phyloP scores from a whole-genome alignment of 768 basidiomycete genomes.

The Nevesoporus exiguus region DNA sequence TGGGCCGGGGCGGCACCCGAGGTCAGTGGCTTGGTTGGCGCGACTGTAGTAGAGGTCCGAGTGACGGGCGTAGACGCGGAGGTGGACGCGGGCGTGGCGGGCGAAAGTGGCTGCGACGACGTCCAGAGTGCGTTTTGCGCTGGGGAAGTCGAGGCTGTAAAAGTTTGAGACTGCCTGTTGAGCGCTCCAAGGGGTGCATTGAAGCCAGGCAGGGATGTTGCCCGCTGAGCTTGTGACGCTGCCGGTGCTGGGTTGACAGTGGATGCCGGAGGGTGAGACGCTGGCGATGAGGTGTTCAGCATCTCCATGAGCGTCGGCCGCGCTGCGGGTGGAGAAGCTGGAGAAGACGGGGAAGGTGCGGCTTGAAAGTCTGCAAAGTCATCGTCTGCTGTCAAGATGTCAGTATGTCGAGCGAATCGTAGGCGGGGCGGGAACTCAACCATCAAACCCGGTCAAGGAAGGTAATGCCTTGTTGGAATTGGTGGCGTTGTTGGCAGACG shows the following conservation, averaged over 20 bases:
- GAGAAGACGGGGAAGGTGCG: slow-evolving; percentile 47
- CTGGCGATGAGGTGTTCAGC: slow-evolving; percentile 35
- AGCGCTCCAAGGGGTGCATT: slow-evolving; percentile 22
- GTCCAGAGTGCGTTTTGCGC: slow-evolving; percentile 23
- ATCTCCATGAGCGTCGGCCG: slow-evolving; percentile 47
- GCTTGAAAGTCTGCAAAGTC: slow-evolving; percentile 87
- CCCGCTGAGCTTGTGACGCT: slow-evolving; percentile 9
- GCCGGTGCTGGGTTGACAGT: slow-evolving; percentile 6
- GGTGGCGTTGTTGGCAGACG: slow-evolving; percentile 3
- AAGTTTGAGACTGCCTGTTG: slow-evolving; percentile 20
- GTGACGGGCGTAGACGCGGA: slow-evolving; percentile 12
- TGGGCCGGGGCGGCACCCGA: slow-evolving; percentile 26
- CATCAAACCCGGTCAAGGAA: slow-evolving; percentile 27
- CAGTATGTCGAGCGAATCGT: neutral
- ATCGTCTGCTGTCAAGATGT: slow-evolving; percentile 56
- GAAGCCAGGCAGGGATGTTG: slow-evolving; percentile 27
- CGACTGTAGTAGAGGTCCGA: slow-evolving; percentile 7
- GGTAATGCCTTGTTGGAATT: slow-evolving; percentile 33
- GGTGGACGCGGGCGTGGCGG: neutral
- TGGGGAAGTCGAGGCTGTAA: slow-evolving; percentile 17
- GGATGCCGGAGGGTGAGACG: slow-evolving; percentile 15
- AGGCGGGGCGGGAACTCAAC: slow-evolving; percentile 10
- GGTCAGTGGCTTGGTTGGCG: slow-evolving; percentile 14
- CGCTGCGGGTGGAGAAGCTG: slow-evolving; percentile 34
- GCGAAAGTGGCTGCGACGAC: slow-evolving; percentile 29